A percentile compares a stretch with the other conserved stretches of the same genome.
Evolutionary conservation across 345 rosid species (phyloP).

Genomic region (Populus nigra): DNA sequence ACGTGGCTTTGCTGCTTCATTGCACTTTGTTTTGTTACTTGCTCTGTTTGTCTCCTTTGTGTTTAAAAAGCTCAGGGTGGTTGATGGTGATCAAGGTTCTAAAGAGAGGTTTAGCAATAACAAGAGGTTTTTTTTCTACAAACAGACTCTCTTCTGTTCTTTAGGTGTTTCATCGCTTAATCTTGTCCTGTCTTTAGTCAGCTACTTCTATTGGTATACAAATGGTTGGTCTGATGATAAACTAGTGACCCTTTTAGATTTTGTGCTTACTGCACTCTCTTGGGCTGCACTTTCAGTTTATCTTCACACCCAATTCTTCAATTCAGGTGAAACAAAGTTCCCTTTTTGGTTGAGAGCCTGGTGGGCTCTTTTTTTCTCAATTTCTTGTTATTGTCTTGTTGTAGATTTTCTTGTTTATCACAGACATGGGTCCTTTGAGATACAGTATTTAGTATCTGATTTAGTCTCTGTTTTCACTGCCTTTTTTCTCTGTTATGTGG

Average conservation of each 20-base stretch:
- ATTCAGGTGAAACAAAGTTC: conserved; percentile 34
- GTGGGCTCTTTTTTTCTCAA: conserved; percentile 56
- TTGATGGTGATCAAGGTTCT: conserved; percentile 22
- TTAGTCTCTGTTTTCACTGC: conserved; percentile 44
- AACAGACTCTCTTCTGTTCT: conserved; percentile 47
- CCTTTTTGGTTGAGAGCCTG: conserved; percentile 58
- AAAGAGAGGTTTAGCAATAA: conserved; percentile 15
- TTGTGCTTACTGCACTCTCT: conserved; percentile 49
- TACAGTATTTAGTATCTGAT: conserved; percentile 42
- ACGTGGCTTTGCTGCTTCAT: conserved; percentile 38
- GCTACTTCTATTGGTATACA: conserved; percentile 64
- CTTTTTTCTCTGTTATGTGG: conserved; percentile 53
- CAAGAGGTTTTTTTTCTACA: conserved; percentile 21
- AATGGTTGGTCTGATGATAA: conserved; percentile 55
- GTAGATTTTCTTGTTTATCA: conserved; percentile 43
- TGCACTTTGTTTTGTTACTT: conserved; percentile 46
- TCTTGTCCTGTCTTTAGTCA: conserved; percentile 44
- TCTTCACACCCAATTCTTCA: conserved; percentile 21
- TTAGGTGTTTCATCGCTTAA: conserved; percentile 52
- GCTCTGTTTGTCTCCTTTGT: conserved; percentile 34
- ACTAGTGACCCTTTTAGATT: conserved; percentile 56
- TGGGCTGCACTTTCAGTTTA: conserved; percentile 55
- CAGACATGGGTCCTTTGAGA: conserved; percentile 24
- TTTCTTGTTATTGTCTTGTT: conserved; percentile 62
- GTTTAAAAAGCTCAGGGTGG: conserved; percentile 28